Evolutionary conservation across 305 asterid species (phyloP).

Genomic region (Vinca major): DNA sequence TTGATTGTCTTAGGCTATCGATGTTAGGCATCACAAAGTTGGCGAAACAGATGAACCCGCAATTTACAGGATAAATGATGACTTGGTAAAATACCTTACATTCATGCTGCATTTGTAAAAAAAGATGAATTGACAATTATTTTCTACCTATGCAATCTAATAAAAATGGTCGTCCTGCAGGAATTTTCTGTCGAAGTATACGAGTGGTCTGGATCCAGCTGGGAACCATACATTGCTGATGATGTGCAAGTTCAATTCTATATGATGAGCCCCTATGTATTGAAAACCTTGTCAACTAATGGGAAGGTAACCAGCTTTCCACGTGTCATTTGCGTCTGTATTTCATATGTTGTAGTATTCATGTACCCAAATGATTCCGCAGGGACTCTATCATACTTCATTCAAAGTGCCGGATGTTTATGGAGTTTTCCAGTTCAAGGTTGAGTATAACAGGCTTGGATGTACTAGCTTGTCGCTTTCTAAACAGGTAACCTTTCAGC

Average conservation of each 20-base stretch:
- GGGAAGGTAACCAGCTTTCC: constrained; percentile 39
- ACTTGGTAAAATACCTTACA: constrained; percentile 38
- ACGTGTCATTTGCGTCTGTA: background rate
- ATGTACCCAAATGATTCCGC: constrained; percentile 6
- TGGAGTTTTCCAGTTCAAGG: constrained; percentile 85
- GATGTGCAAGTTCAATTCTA: constrained; percentile 83
- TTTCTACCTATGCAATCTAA: constrained; percentile 1
- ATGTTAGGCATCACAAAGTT: constrained; percentile 63
- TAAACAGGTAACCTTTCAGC: constrained; percentile 45
- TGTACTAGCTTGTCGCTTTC: constrained; percentile 55
- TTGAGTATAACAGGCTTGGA: constrained; percentile 71
- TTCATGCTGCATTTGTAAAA: background rate
- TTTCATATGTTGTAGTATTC: background rate
- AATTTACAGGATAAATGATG: constrained; percentile 71
- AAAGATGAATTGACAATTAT: background rate
- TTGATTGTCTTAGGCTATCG: constrained; percentile 38
- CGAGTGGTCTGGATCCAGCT: constrained; percentile 73
- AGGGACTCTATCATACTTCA: constrained; percentile 67
- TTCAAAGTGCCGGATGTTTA: constrained; percentile 82
- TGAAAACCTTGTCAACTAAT: constrained; percentile 62
- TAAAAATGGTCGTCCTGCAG: constrained; percentile 21
- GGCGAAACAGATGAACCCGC: constrained; percentile 63
- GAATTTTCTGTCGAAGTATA: constrained; percentile 58
- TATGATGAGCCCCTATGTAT: constrained; percentile 85
- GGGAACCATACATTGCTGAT: constrained; percentile 67